These are phyloP conservation scores for Mallotus japonicus DNA, from an alignment of 441 rosid species.

Conservation along the genomic window DNA sequence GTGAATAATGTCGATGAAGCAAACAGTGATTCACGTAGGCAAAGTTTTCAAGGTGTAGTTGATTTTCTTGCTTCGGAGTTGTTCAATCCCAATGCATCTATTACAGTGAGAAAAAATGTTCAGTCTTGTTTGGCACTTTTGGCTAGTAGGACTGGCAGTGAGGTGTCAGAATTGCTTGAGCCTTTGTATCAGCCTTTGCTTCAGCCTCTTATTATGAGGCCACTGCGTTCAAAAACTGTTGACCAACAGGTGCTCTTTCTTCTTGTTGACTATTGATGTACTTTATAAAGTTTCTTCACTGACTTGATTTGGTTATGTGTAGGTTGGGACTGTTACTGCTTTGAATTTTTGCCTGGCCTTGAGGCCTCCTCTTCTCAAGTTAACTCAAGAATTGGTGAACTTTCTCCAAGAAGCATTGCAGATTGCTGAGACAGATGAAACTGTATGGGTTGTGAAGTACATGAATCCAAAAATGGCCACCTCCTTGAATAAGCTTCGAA, in stretches of 20 bases:
- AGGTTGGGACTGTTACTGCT: conserved; percentile 98
- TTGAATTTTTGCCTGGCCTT: conserved; percentile 93
- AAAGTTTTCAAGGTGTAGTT: conserved; percentile 89
- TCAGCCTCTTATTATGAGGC: conserved; percentile 87
- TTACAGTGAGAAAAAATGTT: conserved; percentile 87
- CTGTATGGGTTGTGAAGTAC: conserved; percentile 82
- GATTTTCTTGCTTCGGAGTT: conserved; percentile 91
- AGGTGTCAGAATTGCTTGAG: conserved; percentile 94
- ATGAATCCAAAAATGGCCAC: conserved; percentile 85
- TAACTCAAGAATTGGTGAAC: conserved; percentile 88
- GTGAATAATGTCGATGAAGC: conserved; percentile 97
- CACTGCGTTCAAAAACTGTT: conserved; percentile 86
- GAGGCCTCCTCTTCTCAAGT: conserved; percentile 97
- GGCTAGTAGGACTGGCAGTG: conserved; percentile 99
- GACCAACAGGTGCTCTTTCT: conserved; percentile 84
- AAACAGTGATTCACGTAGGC: conserved; percentile 83
- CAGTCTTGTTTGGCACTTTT: conserved; percentile 94
- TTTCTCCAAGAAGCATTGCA: conserved; percentile 98
- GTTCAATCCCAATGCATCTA: conserved; percentile 86
- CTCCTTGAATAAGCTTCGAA: conserved; percentile 83
- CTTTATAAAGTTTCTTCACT: conserved; percentile 26
- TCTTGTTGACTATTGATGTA: conserved; percentile 24
- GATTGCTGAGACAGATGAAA: conserved; percentile 99
- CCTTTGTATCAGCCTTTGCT: conserved; percentile 87
- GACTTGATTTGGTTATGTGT: conserved; percentile 34